phyloP scores from a whole-genome alignment of 306 rosid species.

The Acacia acuminata region DNA sequence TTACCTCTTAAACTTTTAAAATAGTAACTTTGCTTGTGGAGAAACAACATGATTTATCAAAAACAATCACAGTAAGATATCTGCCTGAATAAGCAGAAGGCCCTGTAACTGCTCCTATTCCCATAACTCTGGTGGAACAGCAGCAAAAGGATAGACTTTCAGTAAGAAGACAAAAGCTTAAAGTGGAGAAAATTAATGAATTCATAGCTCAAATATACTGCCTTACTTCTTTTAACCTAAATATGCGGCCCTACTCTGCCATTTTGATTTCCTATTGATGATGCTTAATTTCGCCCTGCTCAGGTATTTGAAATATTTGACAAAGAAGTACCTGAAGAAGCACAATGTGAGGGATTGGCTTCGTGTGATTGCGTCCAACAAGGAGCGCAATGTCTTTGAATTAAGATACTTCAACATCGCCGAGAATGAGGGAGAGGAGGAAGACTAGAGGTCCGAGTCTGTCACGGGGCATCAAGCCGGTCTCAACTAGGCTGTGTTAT shows the following conservation, averaged over 20 bases:
- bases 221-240: not conserved
- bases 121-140: not conserved
- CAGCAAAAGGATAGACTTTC: not conserved
- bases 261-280: not conserved
- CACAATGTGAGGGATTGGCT: slow-evolving; percentile 98
- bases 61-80: not conserved
- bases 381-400: slow-evolving; percentile 81
- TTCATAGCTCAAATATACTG: not conserved
- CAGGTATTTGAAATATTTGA: slow-evolving; percentile 83
- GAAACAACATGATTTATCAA: not conserved
- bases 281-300: not conserved
- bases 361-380: slow-evolving; percentile 88
- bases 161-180: not conserved
- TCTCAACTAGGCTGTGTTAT: slow-evolving; percentile 24
- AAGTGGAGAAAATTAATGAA: not conserved
- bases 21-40: not conserved
- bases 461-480: slow-evolving; percentile 29
- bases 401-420: slow-evolving; percentile 95
- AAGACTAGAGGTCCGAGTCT: slow-evolving; percentile 47
- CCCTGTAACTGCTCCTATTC: not conserved
- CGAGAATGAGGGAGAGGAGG: slow-evolving; percentile 95
- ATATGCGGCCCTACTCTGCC: not conserved
- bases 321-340: slow-evolving; percentile 95
- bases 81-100: not conserved
- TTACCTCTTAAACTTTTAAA: not conserved